Evolutionary conservation across 2,329 filamentous ascomycete species (phyloP).

Genomic region (Chaetomium sp.): DNA sequence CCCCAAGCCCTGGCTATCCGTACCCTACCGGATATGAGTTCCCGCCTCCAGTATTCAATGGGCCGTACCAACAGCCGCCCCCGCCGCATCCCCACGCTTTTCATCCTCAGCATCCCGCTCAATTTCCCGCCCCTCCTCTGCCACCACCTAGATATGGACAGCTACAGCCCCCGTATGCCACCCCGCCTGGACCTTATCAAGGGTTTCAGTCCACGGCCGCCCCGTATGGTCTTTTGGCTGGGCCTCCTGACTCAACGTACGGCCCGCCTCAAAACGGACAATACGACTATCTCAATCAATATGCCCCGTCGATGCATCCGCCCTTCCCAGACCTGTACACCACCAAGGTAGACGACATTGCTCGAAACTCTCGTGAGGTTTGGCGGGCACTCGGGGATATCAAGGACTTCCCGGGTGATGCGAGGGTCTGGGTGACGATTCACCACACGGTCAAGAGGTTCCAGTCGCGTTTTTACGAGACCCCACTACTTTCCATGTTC

Average conservation of each 20-base stretch:
- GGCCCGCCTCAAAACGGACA: conserved; percentile 13
- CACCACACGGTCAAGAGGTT: conserved; percentile 56
- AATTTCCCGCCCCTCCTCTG: conserved; percentile 6
- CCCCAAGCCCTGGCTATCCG: conserved; percentile 12
- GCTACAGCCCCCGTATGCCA: conserved; percentile 10
- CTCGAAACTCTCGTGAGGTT: conserved; percentile 49
- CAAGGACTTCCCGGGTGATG: conserved; percentile 53
- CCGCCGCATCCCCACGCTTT: conserved; percentile 1
- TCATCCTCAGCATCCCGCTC: conserved; percentile 5
- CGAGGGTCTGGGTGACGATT: conserved; percentile 58
- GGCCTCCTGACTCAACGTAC: conserved; percentile 8
- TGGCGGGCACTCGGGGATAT: conserved; percentile 57
- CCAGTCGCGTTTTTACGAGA: conserved; percentile 48
- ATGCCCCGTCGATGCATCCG: conserved; percentile 13
- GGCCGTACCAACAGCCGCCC: conserved; percentile 23
- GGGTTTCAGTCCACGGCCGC: conserved; percentile 17
- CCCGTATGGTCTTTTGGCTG: conserved; percentile 3
- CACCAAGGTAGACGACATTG: conserved; percentile 46
- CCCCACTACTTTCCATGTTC: conserved; percentile 52
- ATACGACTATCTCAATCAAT: conserved; percentile 16
- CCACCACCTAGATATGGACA: conserved; percentile 14
- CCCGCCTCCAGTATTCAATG: conserved; percentile 28
- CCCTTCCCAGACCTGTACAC: conserved; percentile 38
- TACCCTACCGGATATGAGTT: conserved; percentile 27
- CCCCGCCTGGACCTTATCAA: conserved; percentile 23